These are phyloP conservation scores for Rutstroemia sydowiana DNA, from an alignment of 2,329 filamentous ascomycete species.

Conservation along the genomic window DNA sequence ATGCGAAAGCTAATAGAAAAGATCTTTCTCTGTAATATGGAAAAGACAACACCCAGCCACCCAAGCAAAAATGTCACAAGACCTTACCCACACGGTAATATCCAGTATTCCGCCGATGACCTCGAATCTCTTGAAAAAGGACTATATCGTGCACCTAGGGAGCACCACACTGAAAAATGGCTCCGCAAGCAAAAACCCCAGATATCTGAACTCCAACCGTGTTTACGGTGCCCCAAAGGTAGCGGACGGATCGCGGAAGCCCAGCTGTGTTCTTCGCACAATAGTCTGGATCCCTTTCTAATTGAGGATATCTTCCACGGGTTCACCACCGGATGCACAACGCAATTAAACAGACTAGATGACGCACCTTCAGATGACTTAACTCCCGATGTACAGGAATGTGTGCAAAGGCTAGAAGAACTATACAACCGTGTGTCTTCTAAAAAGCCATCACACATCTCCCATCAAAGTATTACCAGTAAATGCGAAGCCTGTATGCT, in stretches of 20 bases:
- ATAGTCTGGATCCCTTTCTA: constrained; percentile 35
- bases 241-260: constrained; percentile 3
- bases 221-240: too few species aligned
- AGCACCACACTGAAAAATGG: too few species aligned
- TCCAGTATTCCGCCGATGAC: too few species aligned
- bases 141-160: too few species aligned
- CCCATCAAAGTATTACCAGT: constrained; percentile 28
- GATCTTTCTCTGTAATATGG: too few species aligned
- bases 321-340: constrained; percentile 36
- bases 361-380: background rate
- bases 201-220: too few species aligned
- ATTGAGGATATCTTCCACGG: constrained; percentile 39
- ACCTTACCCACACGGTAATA: too few species aligned
- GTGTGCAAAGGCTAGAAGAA: constrained; percentile 17
- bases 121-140: too few species aligned
- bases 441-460: constrained; percentile 27
- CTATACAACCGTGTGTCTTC: constrained; percentile 26
- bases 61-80: too few species aligned
- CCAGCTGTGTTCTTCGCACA: constrained; percentile 37
- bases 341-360: constrained; percentile 25
- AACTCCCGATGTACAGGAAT: constrained; percentile 1
- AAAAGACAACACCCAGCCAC: too few species aligned
- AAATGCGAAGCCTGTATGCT: constrained; percentile 49
- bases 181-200: too few species aligned
- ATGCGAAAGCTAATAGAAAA: too few species aligned